Conservation (phyloP, 768 basidiomycete species). For the Termitomyces sp. region DNA sequence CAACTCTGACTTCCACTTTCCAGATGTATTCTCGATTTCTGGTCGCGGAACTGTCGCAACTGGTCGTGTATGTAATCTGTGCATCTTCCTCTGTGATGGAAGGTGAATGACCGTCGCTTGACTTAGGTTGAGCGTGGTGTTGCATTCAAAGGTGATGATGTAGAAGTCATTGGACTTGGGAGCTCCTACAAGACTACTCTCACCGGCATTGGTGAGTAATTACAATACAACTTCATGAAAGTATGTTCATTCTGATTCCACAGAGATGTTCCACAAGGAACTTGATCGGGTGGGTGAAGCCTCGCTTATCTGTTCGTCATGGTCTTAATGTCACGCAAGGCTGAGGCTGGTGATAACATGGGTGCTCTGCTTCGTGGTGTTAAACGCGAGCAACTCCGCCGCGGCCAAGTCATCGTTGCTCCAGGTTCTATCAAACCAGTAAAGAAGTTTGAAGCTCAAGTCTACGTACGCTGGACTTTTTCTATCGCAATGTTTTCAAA, state of each 20-base stretch:
- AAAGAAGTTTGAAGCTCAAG: constrained; percentile 90
- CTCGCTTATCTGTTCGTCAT: neutral
- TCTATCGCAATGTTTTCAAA: neutral
- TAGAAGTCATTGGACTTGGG: constrained; percentile 90
- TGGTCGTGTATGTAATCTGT: constrained; percentile 58
- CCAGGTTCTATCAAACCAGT: constrained; percentile 92
- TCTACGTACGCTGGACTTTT: constrained; percentile 54
- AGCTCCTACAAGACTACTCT: constrained; percentile 81
- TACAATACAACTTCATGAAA: neutral
- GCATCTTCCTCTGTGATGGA: neutral
- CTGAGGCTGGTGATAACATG: constrained; percentile 99
- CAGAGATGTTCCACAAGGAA: constrained; percentile 99
- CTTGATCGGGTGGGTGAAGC: constrained; percentile 73
- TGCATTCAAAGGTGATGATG: constrained; percentile 86
- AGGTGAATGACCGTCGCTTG: neutral
- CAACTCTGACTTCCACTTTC: neutral
- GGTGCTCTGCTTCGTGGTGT: constrained; percentile 93
- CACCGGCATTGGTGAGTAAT: constrained; percentile 78
- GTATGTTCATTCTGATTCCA: neutral
- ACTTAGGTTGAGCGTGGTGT: constrained; percentile 84
- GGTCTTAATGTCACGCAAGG: constrained; percentile 33
- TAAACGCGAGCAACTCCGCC: constrained; percentile 92
- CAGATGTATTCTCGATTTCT: constrained; percentile 93
- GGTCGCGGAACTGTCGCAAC: constrained; percentile 98
- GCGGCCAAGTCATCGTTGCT: constrained; percentile 86